A percentile compares a stretch with the other conserved stretches of the same genome.
These are phyloP conservation scores for Claviceps digitariae DNA, from an alignment of 2,329 filamentous ascomycete species.

Conservation along the genomic window DNA sequence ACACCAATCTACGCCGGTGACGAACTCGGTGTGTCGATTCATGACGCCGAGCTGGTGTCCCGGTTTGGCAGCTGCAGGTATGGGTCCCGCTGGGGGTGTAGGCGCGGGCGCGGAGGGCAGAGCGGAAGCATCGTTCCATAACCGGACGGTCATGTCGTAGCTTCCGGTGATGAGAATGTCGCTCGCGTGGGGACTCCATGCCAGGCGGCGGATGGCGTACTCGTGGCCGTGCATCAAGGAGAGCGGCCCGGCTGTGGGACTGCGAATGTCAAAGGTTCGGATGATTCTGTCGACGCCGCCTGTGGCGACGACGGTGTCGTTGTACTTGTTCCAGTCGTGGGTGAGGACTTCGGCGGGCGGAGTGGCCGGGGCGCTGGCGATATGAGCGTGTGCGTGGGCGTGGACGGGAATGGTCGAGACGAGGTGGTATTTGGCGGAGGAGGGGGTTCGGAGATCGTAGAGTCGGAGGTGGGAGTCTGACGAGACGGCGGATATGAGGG, in stretches of 20 bases:
- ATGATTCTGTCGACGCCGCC: constrained; percentile 80
- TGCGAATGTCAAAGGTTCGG: constrained; percentile 81
- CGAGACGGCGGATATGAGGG: constrained; percentile 74
- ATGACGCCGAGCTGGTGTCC: constrained; percentile 72
- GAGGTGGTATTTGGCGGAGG: constrained; percentile 77
- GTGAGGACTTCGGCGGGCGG: constrained; percentile 76
- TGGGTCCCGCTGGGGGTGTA: constrained; percentile 17
- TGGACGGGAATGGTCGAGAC: constrained; percentile 75
- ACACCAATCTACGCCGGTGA: constrained; percentile 95
- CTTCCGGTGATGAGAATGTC: constrained; percentile 79
- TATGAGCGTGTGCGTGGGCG: constrained; percentile 37
- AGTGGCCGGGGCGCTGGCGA: constrained; percentile 19
- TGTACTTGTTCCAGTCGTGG: constrained; percentile 99
- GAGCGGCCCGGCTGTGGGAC: constrained; percentile 57
- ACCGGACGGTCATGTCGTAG: constrained; percentile 94
- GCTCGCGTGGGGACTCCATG: constrained; percentile 89
- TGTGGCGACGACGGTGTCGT: constrained; percentile 68
- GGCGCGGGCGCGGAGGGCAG: constrained; percentile 15
- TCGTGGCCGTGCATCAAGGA: constrained; percentile 71
- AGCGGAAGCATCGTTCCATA: constrained; percentile 69
- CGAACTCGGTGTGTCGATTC: constrained; percentile 91
- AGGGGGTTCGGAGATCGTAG: constrained; percentile 81
- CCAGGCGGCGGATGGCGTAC: constrained; percentile 73
- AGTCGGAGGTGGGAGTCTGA: constrained; percentile 81
- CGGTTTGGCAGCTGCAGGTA: constrained; percentile 23